Base-by-base conservation (phyloP, 108 stramenopile species). In the Skeletonema tropicum region DNA sequence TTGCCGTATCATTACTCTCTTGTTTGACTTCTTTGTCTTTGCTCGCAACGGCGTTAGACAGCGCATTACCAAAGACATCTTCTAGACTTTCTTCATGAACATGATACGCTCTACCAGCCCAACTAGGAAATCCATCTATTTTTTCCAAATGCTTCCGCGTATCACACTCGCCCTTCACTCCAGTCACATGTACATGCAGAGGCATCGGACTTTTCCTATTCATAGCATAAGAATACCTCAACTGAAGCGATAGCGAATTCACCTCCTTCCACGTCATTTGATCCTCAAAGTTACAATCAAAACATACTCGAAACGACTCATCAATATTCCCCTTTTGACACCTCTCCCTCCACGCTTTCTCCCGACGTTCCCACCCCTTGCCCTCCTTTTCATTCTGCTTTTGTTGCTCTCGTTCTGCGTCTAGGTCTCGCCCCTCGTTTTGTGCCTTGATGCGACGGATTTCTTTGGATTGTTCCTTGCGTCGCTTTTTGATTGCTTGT, bases 211-310 rank as follows among this genome's bases (percentile, higher is more conserved):
- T 75, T 65, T 75, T 83, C 52, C 84, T 76, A 79, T 94, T 94
- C 55, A 21, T 23, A 3, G 90, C 83, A 70, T 94, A 94, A 19
- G 88, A 83, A 76, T 90, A 92, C 52, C 89, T 77, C 33, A 94
- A 69, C 71, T 94, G 93, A 36, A 71, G 77, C 11, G 82, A 76
- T 71, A 94, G 68, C 55, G 85, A 86, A 63, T 87, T 88, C 45
- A 81, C 79, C 57, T 94, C 93, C 64, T 88, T 89, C 10, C 26
- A 29, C 10, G 87, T 91, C 90, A 94, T 91, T 6, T 74, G 62
- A 21, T 84, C 57, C 35, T 92, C 93, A 82, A 89, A 94, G 29
- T 80, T 80, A 68, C 93, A 91, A 57, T 94, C 92, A 9, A 94
- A 52, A 66, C 87, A 90, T 2, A 94, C 82, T 23, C 75, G 64